phyloP scores from a whole-genome alignment of 1,284 basidiomycete genomes.

The Hemileccinum hortonii region DNA sequence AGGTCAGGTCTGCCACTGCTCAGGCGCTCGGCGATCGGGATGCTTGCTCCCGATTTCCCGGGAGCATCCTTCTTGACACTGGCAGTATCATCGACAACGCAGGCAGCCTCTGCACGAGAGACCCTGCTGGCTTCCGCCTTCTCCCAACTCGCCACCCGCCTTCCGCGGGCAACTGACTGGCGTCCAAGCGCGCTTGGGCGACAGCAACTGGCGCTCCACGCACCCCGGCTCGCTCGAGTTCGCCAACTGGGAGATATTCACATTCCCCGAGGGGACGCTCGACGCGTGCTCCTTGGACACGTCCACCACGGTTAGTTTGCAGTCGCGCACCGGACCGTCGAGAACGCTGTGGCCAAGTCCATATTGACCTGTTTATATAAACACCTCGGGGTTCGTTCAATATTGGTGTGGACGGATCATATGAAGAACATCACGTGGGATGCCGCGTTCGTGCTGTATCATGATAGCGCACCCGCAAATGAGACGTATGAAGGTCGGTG shows the following conservation, averaged over 20 bases:
- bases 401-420: slow-evolving; percentile 44
- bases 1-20: too few relatives aligned
- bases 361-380: background rate
- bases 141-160: slow-evolving; percentile 24
- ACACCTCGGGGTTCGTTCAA: slow-evolving; percentile 30
- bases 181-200: background rate
- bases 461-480: slow-evolving; percentile 24
- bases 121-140: slow-evolving; percentile 45
- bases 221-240: background rate
- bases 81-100: background rate
- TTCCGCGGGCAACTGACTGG: slow-evolving; percentile 27
- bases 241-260: slow-evolving; percentile 33
- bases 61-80: too few relatives aligned
- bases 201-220: background rate
- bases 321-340: slow-evolving; percentile 43
- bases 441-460: slow-evolving; percentile 34
- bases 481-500: slow-evolving; percentile 13
- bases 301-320: slow-evolving; percentile 23
- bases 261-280: slow-evolving; percentile 41
- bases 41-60: too few relatives aligned
- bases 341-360: slow-evolving; percentile 46
- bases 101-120: background rate
- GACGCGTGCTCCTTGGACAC: slow-evolving; percentile 27
- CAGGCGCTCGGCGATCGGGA: too few relatives aligned
- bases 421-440: slow-evolving; percentile 37